Base-by-base conservation (phyloP, 805 yeast species). In the Candida schatavii region DNA sequence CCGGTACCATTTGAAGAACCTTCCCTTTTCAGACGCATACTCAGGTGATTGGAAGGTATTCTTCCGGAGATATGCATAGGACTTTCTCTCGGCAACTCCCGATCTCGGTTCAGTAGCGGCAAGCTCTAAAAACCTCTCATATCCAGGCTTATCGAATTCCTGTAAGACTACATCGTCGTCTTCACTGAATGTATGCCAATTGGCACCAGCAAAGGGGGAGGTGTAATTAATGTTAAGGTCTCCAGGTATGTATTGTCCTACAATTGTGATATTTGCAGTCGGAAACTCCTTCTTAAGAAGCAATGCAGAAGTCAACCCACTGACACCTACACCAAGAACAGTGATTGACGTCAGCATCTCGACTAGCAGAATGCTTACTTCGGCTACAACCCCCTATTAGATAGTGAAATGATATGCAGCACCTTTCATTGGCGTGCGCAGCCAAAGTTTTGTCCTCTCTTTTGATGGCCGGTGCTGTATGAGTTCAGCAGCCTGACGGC, bases 181-280 rank as follows among this genome's bases (percentile, higher is more conserved):
- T 1, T 50, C 31, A 2, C 85, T 87, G 60, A 80, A 78, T 10
- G 84, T 75, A 37, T 66, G 69, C 86, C 88, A 83, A 50, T 82
- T 78, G 35, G 88, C 89, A 3, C 88, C 88, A 0, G 88, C 88
- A 55, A 70, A 77, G 3, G 88, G 87, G 0, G 85, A 79, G 2
- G 85, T 72, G 53, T 78, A 83, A 7, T 71, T 70, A 39, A 72
- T 70, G 36, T 57, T 48, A 23, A 52, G 43, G 55, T 81, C 86
- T 1, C 85, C 83, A 1, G 86, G 86, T 21, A 81, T 55, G 46
- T 73, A 57, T 2, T 55, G 50, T 0, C 59, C 70, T 3, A 57
- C 62, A 17, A 66, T 52, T 3, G 70, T 61, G 34, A 68, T 54
- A 18, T 58, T 56, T 39, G 46, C 46, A 2, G 44, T 37, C 2